Conservation (phyloP, 306 rosid species). For the Lupinus albus region DNA sequence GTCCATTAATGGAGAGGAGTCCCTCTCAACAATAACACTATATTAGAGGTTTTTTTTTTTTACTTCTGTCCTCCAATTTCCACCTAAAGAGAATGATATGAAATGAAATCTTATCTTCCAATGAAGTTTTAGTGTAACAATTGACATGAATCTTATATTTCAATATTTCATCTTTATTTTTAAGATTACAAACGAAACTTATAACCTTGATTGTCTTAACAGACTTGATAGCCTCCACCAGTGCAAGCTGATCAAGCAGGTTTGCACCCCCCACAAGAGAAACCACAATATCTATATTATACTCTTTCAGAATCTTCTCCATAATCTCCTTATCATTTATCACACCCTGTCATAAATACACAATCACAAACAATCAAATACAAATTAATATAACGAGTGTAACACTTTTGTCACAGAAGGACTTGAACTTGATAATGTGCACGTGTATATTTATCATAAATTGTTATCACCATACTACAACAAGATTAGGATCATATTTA, state of each 20-base stretch:
- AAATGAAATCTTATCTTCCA: background rate
- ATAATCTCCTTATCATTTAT: conserved; percentile 48
- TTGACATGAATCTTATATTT: background rate
- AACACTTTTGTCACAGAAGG: background rate
- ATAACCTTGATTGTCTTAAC: conserved; percentile 60
- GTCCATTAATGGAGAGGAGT: no score
- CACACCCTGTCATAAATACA: conserved; percentile 47
- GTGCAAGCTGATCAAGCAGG: conserved; percentile 52
- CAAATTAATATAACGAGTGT: background rate
- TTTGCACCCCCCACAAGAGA: conserved; percentile 57
- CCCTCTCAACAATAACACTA: no score
- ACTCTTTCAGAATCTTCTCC: conserved; percentile 58
- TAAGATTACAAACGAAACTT: background rate
- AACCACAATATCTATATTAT: conserved; percentile 57
- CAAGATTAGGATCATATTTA: no score
- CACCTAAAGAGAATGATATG: no score
- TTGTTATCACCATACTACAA: no score
- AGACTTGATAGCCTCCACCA: conserved; percentile 59
- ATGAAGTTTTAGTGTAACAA: no score
- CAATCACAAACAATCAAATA: no score
- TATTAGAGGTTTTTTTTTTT: no score
- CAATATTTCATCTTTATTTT: background rate
- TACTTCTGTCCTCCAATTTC: no score
- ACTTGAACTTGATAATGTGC: no score
- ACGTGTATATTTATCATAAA: no score